These are phyloP conservation scores for Garcia nutans DNA, from an alignment of 345 rosid species.

Conservation along the genomic window DNA sequence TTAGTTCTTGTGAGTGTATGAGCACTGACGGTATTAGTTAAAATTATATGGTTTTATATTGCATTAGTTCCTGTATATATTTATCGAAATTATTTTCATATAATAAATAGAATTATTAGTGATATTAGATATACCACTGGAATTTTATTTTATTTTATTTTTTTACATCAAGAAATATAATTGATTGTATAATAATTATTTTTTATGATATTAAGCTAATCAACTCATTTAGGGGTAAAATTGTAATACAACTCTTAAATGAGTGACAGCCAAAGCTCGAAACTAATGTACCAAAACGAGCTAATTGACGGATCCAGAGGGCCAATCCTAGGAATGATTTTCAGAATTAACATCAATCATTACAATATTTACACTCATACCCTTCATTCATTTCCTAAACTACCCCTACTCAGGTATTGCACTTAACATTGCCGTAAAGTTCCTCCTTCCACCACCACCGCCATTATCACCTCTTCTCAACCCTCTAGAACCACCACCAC, in stretches of 20 bases:
- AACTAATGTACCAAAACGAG: background rate
- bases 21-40: too few relatives aligned
- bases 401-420: constrained; percentile 72
- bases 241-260: constrained; percentile 38
- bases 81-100: too few relatives aligned
- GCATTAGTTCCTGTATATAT: too few relatives aligned
- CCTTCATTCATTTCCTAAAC: constrained; percentile 23
- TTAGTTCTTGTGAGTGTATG: too few relatives aligned
- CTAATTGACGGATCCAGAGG: background rate
- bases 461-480: constrained; percentile 33
- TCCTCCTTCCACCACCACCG: constrained; percentile 38
- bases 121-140: too few relatives aligned
- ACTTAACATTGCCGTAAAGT: constrained; percentile 54
- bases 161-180: background rate
- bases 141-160: too few relatives aligned
- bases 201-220: constrained; percentile 7
- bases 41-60: too few relatives aligned
- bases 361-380: constrained; percentile 27
- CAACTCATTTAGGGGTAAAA: constrained; percentile 44
- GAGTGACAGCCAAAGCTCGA: constrained; percentile 12
- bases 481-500: constrained; percentile 33
- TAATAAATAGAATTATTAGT: too few relatives aligned
- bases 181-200: background rate
- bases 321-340: background rate
- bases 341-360: background rate